A percentile compares a stretch with the other conserved stretches of the same genome.
These are phyloP conservation scores for Sapria himalayana DNA, from an alignment of 345 rosid genomes.

Conservation along the genomic window DNA sequence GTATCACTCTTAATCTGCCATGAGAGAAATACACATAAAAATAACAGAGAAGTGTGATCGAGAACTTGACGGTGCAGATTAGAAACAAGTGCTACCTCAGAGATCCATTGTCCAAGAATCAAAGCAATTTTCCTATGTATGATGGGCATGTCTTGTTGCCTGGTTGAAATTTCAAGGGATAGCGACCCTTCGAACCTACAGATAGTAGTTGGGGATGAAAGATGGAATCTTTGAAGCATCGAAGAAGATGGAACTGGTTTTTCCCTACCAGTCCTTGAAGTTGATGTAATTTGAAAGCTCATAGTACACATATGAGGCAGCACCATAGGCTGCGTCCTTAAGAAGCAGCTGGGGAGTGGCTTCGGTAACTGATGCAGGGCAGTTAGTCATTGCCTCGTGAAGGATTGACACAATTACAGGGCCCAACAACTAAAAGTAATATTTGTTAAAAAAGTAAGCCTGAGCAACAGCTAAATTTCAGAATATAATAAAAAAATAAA, in stretches of 20 bases:
- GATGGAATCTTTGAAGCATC: constrained; percentile 1
- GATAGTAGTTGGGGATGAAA: constrained; percentile 4
- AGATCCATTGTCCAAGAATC: constrained; percentile 96
- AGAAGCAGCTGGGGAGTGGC: constrained; percentile 74
- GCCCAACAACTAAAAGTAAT: constrained; percentile 48
- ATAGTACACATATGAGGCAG: constrained; percentile 93
- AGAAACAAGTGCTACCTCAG: constrained; percentile 43
- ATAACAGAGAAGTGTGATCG: neutral
- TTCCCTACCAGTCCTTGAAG: constrained; percentile 87
- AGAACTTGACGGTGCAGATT: neutral
- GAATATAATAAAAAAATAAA: too few relatives aligned
- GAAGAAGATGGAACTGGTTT: constrained; percentile 9
- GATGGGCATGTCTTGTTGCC: constrained; percentile 77
- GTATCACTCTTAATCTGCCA: constrained; percentile 78
- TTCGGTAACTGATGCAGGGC: constrained; percentile 65
- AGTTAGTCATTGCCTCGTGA: constrained; percentile 84
- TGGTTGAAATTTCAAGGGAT: constrained; percentile 71
- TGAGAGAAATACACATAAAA: neutral
- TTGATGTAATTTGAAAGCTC: constrained; percentile 88
- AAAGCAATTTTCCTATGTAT: constrained; percentile 88
- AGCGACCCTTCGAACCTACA: constrained; percentile 90
- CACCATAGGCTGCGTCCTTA: constrained; percentile 94
- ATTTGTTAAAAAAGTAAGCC: too few relatives aligned
- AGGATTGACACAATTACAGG: constrained; percentile 84
- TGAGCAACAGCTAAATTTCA: too few relatives aligned